A percentile compares a stretch with the other conserved stretches of the same genome.
These are phyloP conservation scores for Stachybotrys elegans DNA, from an alignment of 2,329 filamentous ascomycete genomes.

Conservation along the genomic window DNA sequence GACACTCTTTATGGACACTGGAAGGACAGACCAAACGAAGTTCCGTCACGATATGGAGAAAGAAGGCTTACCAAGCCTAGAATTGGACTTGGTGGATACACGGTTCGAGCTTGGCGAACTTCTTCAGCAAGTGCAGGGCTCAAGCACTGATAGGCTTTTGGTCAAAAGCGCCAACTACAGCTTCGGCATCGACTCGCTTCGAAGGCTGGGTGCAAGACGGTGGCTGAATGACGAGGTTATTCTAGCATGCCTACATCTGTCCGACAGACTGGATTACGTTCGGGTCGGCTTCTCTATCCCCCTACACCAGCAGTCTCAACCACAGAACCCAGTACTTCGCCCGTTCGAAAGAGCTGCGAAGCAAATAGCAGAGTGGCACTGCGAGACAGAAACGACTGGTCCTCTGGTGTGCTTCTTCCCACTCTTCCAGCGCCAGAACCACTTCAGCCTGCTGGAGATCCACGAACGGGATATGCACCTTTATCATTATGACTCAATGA, in stretches of 20 bases:
- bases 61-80: background rate
- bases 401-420: slow-evolving; percentile 5
- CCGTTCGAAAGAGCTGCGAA: slow-evolving; percentile 6
- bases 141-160: background rate
- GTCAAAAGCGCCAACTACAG: background rate
- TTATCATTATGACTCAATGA: slow-evolving; percentile 7
- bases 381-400: background rate
- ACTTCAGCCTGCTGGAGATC: slow-evolving; percentile 8
- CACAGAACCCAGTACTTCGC: slow-evolving; percentile 1
- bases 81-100: background rate
- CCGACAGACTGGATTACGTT: slow-evolving; percentile 7
- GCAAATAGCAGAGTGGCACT: slow-evolving; percentile 6
- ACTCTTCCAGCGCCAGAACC: slow-evolving; percentile 3
- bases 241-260: slow-evolving; percentile 9
- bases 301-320: slow-evolving; percentile 3
- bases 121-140: slow-evolving; percentile 1
- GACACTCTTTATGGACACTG: slow-evolving; percentile 3
- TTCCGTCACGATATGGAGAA: slow-evolving; percentile 2
- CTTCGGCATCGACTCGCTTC: slow-evolving; percentile 2
- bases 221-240: slow-evolving; percentile 1
- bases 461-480: slow-evolving; percentile 2
- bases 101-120: slow-evolving; percentile 2
- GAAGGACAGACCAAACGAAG: slow-evolving; percentile 2
- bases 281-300: slow-evolving; percentile 8
- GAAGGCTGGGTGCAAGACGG: background rate